Base-by-base conservation (phyloP, 2,329 filamentous ascomycete genomes). In the Grosmannia huntii region DNA sequence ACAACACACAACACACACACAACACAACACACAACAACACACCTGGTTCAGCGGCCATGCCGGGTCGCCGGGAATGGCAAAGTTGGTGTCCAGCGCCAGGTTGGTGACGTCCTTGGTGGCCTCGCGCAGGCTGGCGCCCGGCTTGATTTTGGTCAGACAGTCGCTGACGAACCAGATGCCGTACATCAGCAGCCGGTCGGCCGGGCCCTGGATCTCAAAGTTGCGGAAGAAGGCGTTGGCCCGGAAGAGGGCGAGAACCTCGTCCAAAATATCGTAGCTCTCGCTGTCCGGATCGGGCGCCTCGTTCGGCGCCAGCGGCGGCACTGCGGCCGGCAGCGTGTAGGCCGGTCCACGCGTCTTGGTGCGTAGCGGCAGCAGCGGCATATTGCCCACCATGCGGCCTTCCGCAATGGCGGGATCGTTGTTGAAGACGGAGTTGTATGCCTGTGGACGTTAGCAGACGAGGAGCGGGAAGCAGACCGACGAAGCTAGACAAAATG, bases 211-310 rank as follows among this genome's bases (percentile, higher is more conserved):
- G 76, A 97, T 95, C 79, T 97, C 94, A 68, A 99, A 99, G 80
- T 97, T 99, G 68, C 94, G 88, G 81, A 97, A 99, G 74, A 99
- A 92, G 61, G 92, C 96, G 78, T 99, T 97, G 67, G 94, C 92
- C 64, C 94, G 89, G 81, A 97, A 99, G 55, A 97, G 82, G 14
- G 86, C 81, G 58, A 99, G 81, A 56, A 95, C 85, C 77, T 99
- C 94, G 75, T 99, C 94, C 58, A 97, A 82, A 62, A 94, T 89
- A 76, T 99, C 94, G 79, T 97, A 97, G 68, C 87, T 91, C 72
- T 96, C 90, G 72, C 84, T 86, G 71, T 94, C 89, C 55, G 90
- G 86, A 71, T 96, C 90, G 66, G 77, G 86, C 66, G 77, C 83
- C 72, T 84, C 81, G 71, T 76, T 66, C 61, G 83, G 76, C 41